phyloP scores from a whole-genome alignment of 176 grass and related monocot genomes.

The Poa pratensis region DNA sequence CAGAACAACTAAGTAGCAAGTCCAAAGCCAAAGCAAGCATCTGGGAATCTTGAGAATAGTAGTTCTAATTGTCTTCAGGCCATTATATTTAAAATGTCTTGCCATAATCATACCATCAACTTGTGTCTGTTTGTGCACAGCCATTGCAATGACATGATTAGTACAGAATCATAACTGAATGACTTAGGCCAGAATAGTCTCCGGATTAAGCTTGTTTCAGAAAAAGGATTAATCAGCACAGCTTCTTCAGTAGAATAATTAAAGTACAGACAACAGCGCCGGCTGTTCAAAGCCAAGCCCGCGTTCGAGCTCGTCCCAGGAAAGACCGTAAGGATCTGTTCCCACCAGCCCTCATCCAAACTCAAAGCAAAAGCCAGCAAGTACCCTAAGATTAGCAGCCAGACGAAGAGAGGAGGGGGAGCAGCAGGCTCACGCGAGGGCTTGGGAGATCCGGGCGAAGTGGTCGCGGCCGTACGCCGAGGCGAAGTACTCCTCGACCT shows the following conservation, averaged over 20 bases:
- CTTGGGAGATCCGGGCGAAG: slow-evolving; percentile 74
- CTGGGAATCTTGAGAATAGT: neutral
- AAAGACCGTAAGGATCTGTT: neutral
- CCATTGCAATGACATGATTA: neutral
- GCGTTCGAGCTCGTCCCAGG: neutral
- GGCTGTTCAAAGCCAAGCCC: too few relatives aligned
- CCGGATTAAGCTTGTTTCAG: neutral
- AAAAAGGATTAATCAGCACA: too few relatives aligned
- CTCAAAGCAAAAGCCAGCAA: neutral
- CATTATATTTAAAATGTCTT: neutral
- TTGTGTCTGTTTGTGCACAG: slow-evolving; percentile 15
- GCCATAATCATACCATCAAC: neutral
- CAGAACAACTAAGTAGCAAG: neutral
- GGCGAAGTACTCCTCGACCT: slow-evolving; percentile 81
- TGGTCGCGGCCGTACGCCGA: slow-evolving; percentile 67
- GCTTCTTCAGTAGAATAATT: too few relatives aligned
- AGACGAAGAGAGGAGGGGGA: neutral
- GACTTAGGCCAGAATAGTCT: neutral
- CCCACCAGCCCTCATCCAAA: neutral
- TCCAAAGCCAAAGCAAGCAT: neutral
- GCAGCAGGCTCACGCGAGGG: slow-evolving; percentile 57
- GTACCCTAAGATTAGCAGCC: slow-evolving; percentile 4
- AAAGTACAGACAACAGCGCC: too few relatives aligned
- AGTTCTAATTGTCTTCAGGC: neutral
- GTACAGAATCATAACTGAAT: slow-evolving; percentile 4